A percentile compares a stretch with the other conserved stretches of the same genome.
phyloP scores from a whole-genome alignment of 345 rosid genomes.

The Heritiera fomes region DNA sequence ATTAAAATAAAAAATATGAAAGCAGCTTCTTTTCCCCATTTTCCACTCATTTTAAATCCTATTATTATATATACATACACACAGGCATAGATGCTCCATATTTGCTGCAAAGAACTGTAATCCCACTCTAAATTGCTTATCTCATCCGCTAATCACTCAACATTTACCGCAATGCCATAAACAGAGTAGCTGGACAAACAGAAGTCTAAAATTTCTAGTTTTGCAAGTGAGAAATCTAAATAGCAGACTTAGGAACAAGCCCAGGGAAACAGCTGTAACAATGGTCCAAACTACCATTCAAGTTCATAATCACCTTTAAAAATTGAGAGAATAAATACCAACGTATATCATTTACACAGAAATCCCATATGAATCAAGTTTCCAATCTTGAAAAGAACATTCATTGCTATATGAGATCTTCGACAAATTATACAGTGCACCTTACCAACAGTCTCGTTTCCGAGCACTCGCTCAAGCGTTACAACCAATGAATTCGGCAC shows the following conservation, averaged over 20 bases:
- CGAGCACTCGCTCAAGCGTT: slow-evolving; percentile 93
- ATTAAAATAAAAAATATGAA: too few species aligned
- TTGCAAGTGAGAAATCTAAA: not conserved
- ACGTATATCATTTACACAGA: not conserved
- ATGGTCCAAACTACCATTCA: not conserved
- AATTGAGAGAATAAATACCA: not conserved
- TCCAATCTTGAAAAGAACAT: slow-evolving; percentile 4
- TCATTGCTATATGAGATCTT: not conserved
- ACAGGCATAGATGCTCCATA: not conserved
- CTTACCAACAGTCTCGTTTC: slow-evolving; percentile 93
- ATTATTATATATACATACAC: not conserved
- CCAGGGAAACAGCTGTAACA: not conserved
- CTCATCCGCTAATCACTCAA: not conserved
- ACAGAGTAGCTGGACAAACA: not conserved
- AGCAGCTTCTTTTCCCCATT: not conserved
- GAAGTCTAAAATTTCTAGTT: not conserved
- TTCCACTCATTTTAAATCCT: slow-evolving; percentile 5
- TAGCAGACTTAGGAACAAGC: slow-evolving; percentile 2
- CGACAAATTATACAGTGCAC: slow-evolving; percentile 23
- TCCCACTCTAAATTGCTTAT: slow-evolving; percentile 5
- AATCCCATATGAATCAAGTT: not conserved
- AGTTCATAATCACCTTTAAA: not conserved
- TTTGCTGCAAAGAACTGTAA: not conserved
- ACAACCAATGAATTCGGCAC: slow-evolving; percentile 87
- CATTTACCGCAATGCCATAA: slow-evolving; percentile 2